Evolutionary conservation across 345 rosid genomes (phyloP), one percentile per base, ranked within the genome.

Genomic region (Abelmoschus esculentus): DNA sequence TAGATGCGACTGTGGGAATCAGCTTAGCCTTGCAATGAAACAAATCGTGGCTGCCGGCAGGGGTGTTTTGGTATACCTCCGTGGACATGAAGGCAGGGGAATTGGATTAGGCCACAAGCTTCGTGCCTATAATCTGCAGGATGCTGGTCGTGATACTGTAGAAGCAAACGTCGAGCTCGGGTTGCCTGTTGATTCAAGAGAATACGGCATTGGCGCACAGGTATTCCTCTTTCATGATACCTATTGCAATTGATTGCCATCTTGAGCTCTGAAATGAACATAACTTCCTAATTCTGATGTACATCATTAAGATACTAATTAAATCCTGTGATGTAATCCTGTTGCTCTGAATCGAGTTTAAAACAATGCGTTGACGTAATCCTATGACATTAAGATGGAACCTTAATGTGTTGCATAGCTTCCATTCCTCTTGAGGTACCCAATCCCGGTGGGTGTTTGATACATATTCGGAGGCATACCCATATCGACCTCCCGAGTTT

Each of bases 121-220:
- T 31, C 88, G 89, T 54, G 97, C 97, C 66, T 90, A 93, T 77
- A 93, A 89, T 84, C 78, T 90, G 7, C 97, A 93, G 73, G 98
- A 90, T 70, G 87, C 80, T 66, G 96, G 98, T 12, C 89, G 89
- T 0, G 96, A 93, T 73, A 89, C 96, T 0, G 96, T 90, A 53
- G 96, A 90, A 83, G 98, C 97, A 67, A 93, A 93, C 61, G 93
- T 84, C 65, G 98, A 93, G 54, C 80, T 93, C 18, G 97, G 98
- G 28, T 83, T 93, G 73, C 96, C 97, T 15, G 86, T 93, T 78
- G 98, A 93, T 82, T 90, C 98, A 9, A 84, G 98, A 73, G 98
- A 93, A 72, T 93, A 93, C 63, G 98, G 98, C 65, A 89, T 93
- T 58, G 98, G 96, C 18, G 98, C 98, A 61, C 97, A 90, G 97